Conservation (phyloP, 768 basidiomycete genomes). For the Suillus subalutaceus region DNA sequence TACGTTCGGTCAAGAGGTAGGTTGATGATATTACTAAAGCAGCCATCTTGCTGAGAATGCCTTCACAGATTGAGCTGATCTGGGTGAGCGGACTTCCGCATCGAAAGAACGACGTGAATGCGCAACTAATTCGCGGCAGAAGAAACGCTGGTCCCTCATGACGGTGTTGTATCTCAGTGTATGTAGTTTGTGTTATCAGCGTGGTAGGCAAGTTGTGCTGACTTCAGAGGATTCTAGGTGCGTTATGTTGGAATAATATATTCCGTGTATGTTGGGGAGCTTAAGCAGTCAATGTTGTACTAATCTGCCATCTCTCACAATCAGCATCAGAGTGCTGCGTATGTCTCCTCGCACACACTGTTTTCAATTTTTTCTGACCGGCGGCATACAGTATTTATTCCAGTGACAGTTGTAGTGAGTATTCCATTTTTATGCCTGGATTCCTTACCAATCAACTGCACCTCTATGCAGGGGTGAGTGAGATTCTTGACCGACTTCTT, state of each 20-base stretch:
- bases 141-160: not conserved
- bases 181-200: not conserved
- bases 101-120: not conserved
- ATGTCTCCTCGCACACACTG: not conserved
- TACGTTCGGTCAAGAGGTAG: not conserved
- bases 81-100: not conserved
- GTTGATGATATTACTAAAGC: not conserved
- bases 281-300: not conserved
- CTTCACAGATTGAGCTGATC: not conserved
- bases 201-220: not conserved
- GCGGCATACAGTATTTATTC: not conserved
- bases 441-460: not conserved
- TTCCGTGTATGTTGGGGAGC: not conserved
- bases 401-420: not conserved
- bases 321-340: not conserved
- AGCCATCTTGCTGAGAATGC: not conserved
- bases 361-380: not conserved
- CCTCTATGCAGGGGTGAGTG: not conserved
- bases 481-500: not conserved
- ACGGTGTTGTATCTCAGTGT: not conserved
- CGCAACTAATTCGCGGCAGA: not conserved
- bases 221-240: not conserved
- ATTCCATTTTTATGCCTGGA: not conserved
- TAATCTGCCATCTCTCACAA: not conserved
- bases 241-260: conserved; percentile 2